These are phyloP conservation scores for Verticillium dahliae DNA, from an alignment of 2,329 filamentous ascomycete genomes.

Conservation along the genomic window DNA sequence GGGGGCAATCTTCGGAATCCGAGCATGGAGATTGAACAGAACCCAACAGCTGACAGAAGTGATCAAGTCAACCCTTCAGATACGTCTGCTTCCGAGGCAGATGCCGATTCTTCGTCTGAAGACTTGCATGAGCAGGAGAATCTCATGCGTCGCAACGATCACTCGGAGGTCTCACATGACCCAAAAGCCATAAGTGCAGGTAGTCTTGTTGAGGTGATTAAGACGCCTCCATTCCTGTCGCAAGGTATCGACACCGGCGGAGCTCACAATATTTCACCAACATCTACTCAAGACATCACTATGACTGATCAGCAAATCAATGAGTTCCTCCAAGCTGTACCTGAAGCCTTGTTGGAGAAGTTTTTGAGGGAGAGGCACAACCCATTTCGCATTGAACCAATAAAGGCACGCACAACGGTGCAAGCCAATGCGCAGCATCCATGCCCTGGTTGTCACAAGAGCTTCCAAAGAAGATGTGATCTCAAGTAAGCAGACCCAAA, in stretches of 20 bases:
- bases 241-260: background rate
- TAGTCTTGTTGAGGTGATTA: background rate
- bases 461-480: conserved; percentile 45
- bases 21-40: background rate
- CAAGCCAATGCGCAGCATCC: background rate
- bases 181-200: background rate
- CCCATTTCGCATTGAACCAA: background rate
- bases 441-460: conserved; percentile 32
- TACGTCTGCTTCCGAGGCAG: background rate
- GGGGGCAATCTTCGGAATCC: background rate
- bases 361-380: conserved; percentile 19
- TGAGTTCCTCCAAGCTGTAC: conserved; percentile 17
- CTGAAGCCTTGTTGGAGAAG: conserved; percentile 23
- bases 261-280: background rate
- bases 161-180: background rate
- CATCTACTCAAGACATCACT: background rate
- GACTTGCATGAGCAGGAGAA: background rate
- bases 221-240: too few species aligned
- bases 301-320: background rate
- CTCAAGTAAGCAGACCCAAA: conserved; percentile 39
- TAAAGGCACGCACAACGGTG: background rate
- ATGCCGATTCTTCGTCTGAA: background rate
- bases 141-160: background rate
- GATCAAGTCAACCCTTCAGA: background rate
- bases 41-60: background rate